Evolutionary conservation across 495 filamentous ascomycete species (phyloP).

Genomic region (Hypoxylon fragiforme): DNA sequence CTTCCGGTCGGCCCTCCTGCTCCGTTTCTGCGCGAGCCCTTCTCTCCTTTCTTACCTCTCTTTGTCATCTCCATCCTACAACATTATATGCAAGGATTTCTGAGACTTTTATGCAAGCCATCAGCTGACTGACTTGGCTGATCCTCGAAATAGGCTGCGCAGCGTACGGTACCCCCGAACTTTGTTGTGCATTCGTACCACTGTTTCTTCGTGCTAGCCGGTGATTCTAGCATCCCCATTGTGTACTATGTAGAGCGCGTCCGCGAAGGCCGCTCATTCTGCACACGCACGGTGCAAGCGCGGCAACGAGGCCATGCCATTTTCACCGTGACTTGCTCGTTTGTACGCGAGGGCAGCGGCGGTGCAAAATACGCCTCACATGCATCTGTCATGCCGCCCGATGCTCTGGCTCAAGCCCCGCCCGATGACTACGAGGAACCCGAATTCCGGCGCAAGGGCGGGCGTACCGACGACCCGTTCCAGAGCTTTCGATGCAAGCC

Average conservation of each 20-base stretch:
- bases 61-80: too few relatives aligned
- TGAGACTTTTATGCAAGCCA: background rate
- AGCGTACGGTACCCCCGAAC: conserved; percentile 75
- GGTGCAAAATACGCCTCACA: conserved; percentile 63
- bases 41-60: background rate
- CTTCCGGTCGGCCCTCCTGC: conserved; percentile 6
- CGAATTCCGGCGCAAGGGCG: conserved; percentile 31
- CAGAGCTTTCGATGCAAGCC: conserved; percentile 59
- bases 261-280: conserved; percentile 85
- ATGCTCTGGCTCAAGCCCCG: conserved; percentile 38
- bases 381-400: conserved; percentile 59
- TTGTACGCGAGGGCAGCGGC: conserved; percentile 71
- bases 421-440: conserved; percentile 46
- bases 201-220: conserved; percentile 97
- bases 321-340: conserved; percentile 92
- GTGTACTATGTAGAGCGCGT: conserved; percentile 90
- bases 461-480: conserved; percentile 54
- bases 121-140: conserved; percentile 8
- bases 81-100: too few relatives aligned
- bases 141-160: conserved; percentile 60
- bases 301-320: conserved; percentile 85
- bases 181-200: conserved; percentile 94
- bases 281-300: conserved; percentile 94
- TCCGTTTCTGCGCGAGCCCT: background rate
- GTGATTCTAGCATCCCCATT: conserved; percentile 80